These are phyloP conservation scores for Leccinum fallax DNA, from an alignment of 1,284 basidiomycete genomes.

Conservation along the genomic window DNA sequence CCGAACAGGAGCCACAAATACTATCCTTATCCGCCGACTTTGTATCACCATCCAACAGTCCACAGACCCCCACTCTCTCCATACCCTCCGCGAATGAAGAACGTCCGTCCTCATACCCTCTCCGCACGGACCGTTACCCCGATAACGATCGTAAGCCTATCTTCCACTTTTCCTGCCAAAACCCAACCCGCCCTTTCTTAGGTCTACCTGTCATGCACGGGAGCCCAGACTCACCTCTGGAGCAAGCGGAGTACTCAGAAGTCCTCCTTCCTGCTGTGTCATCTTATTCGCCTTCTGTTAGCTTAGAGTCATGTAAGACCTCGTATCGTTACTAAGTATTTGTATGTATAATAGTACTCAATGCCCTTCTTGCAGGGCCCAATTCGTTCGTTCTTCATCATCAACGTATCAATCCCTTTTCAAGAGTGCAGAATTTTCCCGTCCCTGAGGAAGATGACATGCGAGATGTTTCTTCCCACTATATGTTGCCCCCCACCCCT, in stretches of 20 bases:
- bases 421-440: slow-evolving; percentile 18
- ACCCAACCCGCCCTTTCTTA: slow-evolving; percentile 8
- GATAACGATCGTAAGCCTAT: slow-evolving; percentile 36
- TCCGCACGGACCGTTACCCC: slow-evolving; percentile 42
- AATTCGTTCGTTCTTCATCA: slow-evolving; percentile 27
- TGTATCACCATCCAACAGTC: slow-evolving; percentile 51
- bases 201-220: slow-evolving; percentile 40
- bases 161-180: slow-evolving; percentile 2
- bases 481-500: slow-evolving; percentile 9
- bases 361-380: slow-evolving; percentile 58
- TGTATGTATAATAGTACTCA: slow-evolving; percentile 67
- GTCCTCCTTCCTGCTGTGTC: slow-evolving; percentile 43
- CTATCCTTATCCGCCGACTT: slow-evolving; percentile 54
- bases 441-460: slow-evolving; percentile 19
- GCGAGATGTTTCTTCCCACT: slow-evolving; percentile 27
- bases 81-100: slow-evolving; percentile 47
- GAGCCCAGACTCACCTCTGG: slow-evolving; percentile 40
- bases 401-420: slow-evolving; percentile 30
- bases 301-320: slow-evolving; percentile 65
- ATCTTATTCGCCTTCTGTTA: slow-evolving; percentile 41
- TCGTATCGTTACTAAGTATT: slow-evolving; percentile 66
- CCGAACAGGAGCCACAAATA: slow-evolving; percentile 56
- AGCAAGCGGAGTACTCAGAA: slow-evolving; percentile 40
- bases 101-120: slow-evolving; percentile 44
- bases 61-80: slow-evolving; percentile 55